Evolutionary conservation across 352 stramenopile genomes (phyloP), one percentile per base, ranked within the genome.

Genomic region (Thalassiosira hispida): DNA sequence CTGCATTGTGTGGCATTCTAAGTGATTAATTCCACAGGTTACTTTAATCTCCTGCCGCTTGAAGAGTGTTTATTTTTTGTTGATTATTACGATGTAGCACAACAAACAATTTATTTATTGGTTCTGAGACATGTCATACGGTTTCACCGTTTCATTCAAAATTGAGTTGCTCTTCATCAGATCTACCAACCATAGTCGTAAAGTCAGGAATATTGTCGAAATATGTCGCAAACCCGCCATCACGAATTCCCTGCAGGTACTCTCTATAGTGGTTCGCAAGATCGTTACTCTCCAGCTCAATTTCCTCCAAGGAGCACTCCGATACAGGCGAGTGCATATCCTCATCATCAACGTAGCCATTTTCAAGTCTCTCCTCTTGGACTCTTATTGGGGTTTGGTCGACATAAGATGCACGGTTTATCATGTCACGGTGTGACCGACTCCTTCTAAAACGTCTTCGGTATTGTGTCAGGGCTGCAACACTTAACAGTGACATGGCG

Each of bases 381-480:
- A 74, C 73, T 23, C 73, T 27, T 22, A 81, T 81, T n/a, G 73
- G 73, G 25, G 71, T 79, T 35, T 81, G 40, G 33, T 75, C 73
- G 20, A 25, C 20, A 46, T 81, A 81, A 35, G 46, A 56, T 16
- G 70, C 55, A 6, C 63, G 51, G 35, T 70, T 22, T 22, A 57
- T 11, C 25, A 25, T 53, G 23, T 16, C 47, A n/a, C 29, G 40
- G 12, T 71, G 29, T 5, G 23, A 35, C 0, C 6, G 61, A 12
- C 12, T 22, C 18, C 22, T 49, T 47, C 63, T 72, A 22, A 20
- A 14, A 47, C 59, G 59, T 16, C 22, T 20, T 40, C 38, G 38
- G 2, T 44, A 38, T 33, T 56, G 9, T 16, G 38, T 20, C 5
- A 68, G 12, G 25, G 27, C 14, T 1, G 51, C 51, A n/a, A 59